Percentiles rank a stretch among this genome's conserved stretches.
Conservation (phyloP, 116 monocot species). For the Zostera marina region DNA sequence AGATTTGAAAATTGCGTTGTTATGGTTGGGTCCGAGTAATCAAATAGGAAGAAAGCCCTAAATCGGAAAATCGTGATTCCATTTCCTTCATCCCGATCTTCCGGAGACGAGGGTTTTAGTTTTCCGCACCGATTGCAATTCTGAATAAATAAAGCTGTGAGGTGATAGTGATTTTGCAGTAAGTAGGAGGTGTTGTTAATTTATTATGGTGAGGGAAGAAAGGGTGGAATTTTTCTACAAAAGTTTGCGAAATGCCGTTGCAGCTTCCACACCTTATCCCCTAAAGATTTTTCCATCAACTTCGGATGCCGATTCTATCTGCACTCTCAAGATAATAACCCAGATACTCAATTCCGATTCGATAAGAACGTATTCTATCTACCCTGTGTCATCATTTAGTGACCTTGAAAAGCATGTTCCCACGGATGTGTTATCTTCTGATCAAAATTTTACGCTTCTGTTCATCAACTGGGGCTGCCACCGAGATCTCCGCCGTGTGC, state of each 20-base stretch:
- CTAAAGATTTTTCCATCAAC: conserved; percentile 71
- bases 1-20: too few relatives aligned
- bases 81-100: too few relatives aligned
- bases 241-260: conserved; percentile 31
- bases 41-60: too few relatives aligned
- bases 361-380: conserved; percentile 56
- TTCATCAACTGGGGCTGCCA: conserved; percentile 77
- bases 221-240: conserved; percentile 51
- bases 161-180: too few relatives aligned
- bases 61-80: too few relatives aligned
- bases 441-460: conserved; percentile 19
- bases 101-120: too few relatives aligned
- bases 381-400: conserved; percentile 55
- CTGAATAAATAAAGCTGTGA: too few relatives aligned
- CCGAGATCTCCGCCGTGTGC: conserved; percentile 44
- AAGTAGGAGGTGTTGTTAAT: background rate
- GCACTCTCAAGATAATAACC: conserved; percentile 57
- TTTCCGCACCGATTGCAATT: too few relatives aligned
- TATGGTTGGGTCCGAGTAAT: too few relatives aligned
- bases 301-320: conserved; percentile 68
- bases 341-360: conserved; percentile 67
- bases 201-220: conserved; percentile 51
- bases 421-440: conserved; percentile 18
- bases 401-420: conserved; percentile 25
- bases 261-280: conserved; percentile 38